Conservation (phyloP, 2,329 filamentous ascomycete species). For the Neofusicoccum parvum region DNA sequence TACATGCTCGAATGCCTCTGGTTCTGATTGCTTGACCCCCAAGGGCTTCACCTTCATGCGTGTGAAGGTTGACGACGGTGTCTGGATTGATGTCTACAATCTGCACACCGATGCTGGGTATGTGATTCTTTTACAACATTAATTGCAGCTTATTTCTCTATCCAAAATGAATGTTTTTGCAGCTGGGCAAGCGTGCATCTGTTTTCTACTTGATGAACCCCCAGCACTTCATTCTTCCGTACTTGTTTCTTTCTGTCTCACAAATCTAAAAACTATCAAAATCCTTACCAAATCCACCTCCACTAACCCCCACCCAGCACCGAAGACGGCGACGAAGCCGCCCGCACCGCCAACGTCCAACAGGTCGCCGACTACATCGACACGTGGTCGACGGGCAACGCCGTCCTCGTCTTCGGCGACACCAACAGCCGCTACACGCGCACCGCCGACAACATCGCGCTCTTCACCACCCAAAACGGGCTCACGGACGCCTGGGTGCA, state of each 20-base stretch:
- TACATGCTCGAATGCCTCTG: constrained; percentile 56
- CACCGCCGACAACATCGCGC: constrained; percentile 53
- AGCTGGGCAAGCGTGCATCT: too few species aligned
- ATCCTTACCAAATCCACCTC: not conserved
- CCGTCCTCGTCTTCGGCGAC: constrained; percentile 66
- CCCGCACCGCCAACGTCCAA: constrained; percentile 61
- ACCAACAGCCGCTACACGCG: constrained; percentile 67
- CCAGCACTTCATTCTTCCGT: not conserved
- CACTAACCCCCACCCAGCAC: constrained; percentile 32
- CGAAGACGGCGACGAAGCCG: constrained; percentile 54
- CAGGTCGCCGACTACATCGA: constrained; percentile 63
- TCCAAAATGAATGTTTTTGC: too few species aligned
- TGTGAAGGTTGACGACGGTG: constrained; percentile 52
- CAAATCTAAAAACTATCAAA: too few species aligned
- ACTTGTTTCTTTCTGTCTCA: not conserved
- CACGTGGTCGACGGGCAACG: constrained; percentile 58
- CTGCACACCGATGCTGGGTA: constrained; percentile 66
- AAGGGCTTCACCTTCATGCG: constrained; percentile 73
- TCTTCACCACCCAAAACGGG: constrained; percentile 55
- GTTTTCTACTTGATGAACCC: too few species aligned
- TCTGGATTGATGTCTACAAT: constrained; percentile 67
- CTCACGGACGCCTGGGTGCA: constrained; percentile 64
- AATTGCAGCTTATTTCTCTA: too few species aligned
- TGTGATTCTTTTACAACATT: not conserved
- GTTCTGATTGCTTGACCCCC: constrained; percentile 65